phyloP scores from a whole-genome alignment of 345 rosid species.

The Syzygium aromaticum region DNA sequence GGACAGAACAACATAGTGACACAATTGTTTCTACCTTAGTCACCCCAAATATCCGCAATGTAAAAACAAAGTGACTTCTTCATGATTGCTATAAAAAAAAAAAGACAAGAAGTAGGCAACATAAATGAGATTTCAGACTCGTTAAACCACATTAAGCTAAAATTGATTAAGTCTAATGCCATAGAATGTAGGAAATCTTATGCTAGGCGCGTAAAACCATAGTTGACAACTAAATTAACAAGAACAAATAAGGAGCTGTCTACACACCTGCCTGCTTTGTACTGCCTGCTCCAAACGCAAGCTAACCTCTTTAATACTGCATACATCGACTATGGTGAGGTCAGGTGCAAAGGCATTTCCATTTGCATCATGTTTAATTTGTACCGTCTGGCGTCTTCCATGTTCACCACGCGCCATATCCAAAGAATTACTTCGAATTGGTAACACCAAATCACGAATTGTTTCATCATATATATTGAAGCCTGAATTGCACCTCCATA shows the following conservation, averaged over 20 bases:
- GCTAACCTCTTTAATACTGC: slow-evolving; percentile 61
- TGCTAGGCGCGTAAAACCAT: too few species aligned
- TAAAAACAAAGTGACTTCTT: slow-evolving; percentile 77
- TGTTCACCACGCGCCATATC: too few species aligned
- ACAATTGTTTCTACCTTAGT: slow-evolving; percentile 43
- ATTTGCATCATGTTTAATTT: slow-evolving; percentile 49
- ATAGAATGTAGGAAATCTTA: too few species aligned
- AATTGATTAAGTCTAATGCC: too few species aligned
- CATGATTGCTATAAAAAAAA: slow-evolving; percentile 38
- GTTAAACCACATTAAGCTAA: too few species aligned
- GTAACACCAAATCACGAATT: too few species aligned
- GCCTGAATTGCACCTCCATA: too few species aligned
- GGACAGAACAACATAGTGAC: neutral
- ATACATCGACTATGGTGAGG: slow-evolving; percentile 71
- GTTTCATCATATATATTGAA: too few species aligned
- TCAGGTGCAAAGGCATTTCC: slow-evolving; percentile 82
- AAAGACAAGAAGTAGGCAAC: neutral
- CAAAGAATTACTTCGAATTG: too few species aligned
- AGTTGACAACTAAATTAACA: too few species aligned
- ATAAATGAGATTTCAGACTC: neutral
- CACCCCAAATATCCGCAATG: slow-evolving; percentile 60
- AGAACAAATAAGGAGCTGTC: neutral
- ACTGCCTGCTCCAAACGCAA: slow-evolving; percentile 70
- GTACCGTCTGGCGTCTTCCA: too few species aligned
- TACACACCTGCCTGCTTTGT: slow-evolving; percentile 86